Percentiles rank a stretch among this genome's conserved stretches.
phyloP scores from a whole-genome alignment of 2,329 filamentous ascomycete species.

The Gyromitra esculenta region DNA sequence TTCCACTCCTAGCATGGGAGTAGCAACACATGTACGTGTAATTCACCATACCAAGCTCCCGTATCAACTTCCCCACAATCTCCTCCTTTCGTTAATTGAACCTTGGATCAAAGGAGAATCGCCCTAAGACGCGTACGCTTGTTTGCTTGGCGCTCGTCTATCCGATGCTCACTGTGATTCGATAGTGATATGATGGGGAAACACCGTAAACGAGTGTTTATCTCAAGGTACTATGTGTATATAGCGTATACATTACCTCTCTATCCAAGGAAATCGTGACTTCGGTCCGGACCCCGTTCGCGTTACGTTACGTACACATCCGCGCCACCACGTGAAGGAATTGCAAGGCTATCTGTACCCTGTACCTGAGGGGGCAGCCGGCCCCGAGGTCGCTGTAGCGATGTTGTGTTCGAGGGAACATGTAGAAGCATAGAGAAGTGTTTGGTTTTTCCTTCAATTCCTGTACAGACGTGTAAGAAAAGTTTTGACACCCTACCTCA shows the following conservation, averaged over 20 bases:
- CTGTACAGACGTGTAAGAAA: no score
- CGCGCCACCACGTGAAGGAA: conserved; percentile 18
- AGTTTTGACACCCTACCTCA: no score
- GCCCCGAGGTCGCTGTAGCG: conserved; percentile 6
- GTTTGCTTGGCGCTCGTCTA: conserved; percentile 21
- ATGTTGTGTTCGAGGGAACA: not conserved
- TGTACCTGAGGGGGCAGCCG: not conserved
- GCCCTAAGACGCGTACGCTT: conserved; percentile 10
- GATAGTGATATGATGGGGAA: conserved; percentile 2
- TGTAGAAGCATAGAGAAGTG: no score
- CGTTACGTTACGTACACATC: conserved; percentile 16
- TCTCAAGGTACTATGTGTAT: not conserved
- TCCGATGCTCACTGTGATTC: conserved; percentile 14
- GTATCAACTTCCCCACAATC: not conserved
- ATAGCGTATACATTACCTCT: not conserved
- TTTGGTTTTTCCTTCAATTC: no score
- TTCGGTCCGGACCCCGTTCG: conserved; percentile 10
- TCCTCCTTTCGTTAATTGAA: not conserved
- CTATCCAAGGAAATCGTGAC: not conserved
- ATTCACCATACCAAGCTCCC: conserved; percentile 1
- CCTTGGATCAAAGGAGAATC: conserved; percentile 13
- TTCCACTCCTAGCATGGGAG: not conserved
- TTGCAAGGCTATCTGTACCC: not conserved
- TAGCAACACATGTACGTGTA: not conserved
- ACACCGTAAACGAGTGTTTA: conserved; percentile 3